Evolutionary conservation across 2,329 filamentous ascomycete genomes (phyloP), one percentile per base, ranked within the genome.

Genomic region (Paecilomyces variotii): DNA sequence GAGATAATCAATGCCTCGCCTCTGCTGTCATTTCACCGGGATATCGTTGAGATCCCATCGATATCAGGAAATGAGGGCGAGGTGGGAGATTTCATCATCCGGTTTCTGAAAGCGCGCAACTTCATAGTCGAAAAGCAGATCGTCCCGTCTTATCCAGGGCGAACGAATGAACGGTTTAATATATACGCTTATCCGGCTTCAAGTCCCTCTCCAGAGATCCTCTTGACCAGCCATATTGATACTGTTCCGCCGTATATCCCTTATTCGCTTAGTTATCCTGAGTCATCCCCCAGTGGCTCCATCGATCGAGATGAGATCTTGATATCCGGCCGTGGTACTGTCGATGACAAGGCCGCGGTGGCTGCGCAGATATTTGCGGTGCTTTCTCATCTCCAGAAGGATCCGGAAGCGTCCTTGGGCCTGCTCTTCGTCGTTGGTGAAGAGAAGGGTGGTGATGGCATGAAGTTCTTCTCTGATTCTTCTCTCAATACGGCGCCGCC

Each of bases 391-490:
- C 73, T 82, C 30, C 24, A 63, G 3, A 61, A 73, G 3, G 63
- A 76, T 52, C 70, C 73, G 2, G 64, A 70, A 35, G 69, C 77
- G 6, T 69, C 77, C 0, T 67, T 79, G 2, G 79, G 78, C 0
- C 72, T 87, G 2, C 78, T 87, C 27, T 86, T 83, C 67, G 84
- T 87, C 1, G 89, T 96, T 0, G 91, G 90, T 60, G 93, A 99
- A 73, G 93, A 97, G 73, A 82, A 81, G 2, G 79, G 79, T 2
- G 93, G 93, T 9, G 87, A 88, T 62, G 93, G 93, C 7, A 97
- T 97, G 93, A 73, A 72, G 55, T 67, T 72, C 55, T 79, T 78
- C 66, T 78, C 76, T 11, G 57, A 71, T 6, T 79, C 79, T 64
- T 45, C 73, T 60, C 66, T 81, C 73, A 80, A 85, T 66, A 76